Evolutionary conservation across 208 protist species (phyloP), one percentile per base, ranked within the genome.

Genomic region (Trypanosoma conorhini): DNA sequence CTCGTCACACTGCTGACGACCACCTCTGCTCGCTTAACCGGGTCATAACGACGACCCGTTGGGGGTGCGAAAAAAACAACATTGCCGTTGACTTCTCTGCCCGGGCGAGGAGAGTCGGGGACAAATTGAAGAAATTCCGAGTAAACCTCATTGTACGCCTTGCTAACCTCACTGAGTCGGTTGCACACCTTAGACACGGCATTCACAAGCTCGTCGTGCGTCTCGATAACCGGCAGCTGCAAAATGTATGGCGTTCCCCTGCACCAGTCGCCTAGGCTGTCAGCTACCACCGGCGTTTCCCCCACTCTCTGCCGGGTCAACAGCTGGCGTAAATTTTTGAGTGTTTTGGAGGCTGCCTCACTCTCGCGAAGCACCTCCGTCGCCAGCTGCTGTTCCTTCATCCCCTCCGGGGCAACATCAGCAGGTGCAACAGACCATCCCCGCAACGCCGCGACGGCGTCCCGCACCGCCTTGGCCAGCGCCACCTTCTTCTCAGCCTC

Each of bases 1-100:
- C 55, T 24, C 12, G 50, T 57, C 33, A 77, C 65, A 10, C 56
- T 59, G 17, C 38, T 8, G 5, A 72, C 42, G 38, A 77, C 57
- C 5, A 65, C 44, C 24, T 83, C 67, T 0, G 62, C 52, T 17
- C 62, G 65, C 61, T 82, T 77, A 15, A 72, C 51, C 19, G 63
- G 28, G 61, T 74, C n/a, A 69, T 72, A 19, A 21, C 24, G 74
- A 61, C 15, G 61, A 46, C 9, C 15, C 28, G 35, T 28, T 61
- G 0, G 38, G 40, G n/a, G 78, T 50, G 22, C 19, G 0, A 22
- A 22, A 38, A 63, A 38, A 57, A 19, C 57, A 28, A 50, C 3
- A 28, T 33, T 30, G n/a, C 26, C 56, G 38, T n/a, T 44, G 21
- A 12, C 35, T 17, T 17, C 21, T 10, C 12, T 33, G 21, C 4